These are phyloP conservation scores for Cyclanthera cordifolia DNA, from an alignment of 306 rosid genomes.

Conservation along the genomic window DNA sequence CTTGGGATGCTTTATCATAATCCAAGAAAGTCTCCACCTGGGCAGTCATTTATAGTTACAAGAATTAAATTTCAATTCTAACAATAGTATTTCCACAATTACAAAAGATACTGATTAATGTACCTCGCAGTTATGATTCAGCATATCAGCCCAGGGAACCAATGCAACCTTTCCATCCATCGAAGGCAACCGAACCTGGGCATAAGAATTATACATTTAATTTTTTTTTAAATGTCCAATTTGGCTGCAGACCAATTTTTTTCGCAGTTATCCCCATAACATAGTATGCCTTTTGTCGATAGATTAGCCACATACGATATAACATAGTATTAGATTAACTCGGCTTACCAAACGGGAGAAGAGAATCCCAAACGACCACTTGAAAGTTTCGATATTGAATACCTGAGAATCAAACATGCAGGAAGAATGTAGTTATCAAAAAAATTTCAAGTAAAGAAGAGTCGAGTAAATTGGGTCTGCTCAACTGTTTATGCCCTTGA, in stretches of 20 bases:
- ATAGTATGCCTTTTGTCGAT: background rate
- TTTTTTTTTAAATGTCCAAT: too few species aligned
- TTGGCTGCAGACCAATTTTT: too few species aligned
- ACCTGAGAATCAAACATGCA: constrained; percentile 45
- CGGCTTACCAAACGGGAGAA: constrained; percentile 91
- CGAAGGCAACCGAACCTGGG: constrained; percentile 86
- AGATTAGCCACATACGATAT: background rate
- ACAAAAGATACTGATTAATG: constrained; percentile 18
- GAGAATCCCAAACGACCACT: constrained; percentile 95
- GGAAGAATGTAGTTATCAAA: background rate
- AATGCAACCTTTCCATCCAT: constrained; percentile 78
- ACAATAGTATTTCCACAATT: background rate
- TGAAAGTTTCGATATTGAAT: constrained; percentile 79
- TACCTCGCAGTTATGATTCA: constrained; percentile 91
- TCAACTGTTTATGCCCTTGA: background rate
- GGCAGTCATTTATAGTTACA: constrained; percentile 18
- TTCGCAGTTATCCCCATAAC: background rate
- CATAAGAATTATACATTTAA: too few species aligned
- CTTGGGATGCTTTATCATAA: constrained; percentile 66
- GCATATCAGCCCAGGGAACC: constrained; percentile 99
- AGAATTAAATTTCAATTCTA: constrained; percentile 13
- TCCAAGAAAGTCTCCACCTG: constrained; percentile 94
- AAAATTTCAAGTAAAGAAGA: background rate
- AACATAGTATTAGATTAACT: constrained; percentile 6
- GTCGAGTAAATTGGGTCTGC: background rate